Evolutionary conservation across 257 asterid genomes (phyloP).

Genomic region (Ligustrum vulgare): DNA sequence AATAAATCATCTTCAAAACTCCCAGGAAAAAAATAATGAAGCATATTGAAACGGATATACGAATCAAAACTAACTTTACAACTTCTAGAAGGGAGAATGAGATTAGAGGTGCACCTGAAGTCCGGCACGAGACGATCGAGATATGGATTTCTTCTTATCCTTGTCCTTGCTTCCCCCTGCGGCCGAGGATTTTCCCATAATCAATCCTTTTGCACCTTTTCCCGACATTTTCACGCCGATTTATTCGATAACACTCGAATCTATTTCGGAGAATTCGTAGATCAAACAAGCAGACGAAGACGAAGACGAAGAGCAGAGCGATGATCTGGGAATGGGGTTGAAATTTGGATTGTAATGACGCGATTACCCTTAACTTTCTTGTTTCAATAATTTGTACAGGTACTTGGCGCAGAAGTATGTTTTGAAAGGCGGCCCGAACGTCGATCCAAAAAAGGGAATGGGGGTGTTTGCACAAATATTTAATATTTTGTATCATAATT

Average conservation of each 20-base stretch:
- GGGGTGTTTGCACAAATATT: too few species aligned
- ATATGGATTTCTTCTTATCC: not conserved
- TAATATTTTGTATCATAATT: too few species aligned
- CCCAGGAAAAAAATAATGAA: not conserved
- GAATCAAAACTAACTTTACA: not conserved
- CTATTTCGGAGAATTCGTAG: not conserved
- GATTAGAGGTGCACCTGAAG: not conserved
- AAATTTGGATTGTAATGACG: too few species aligned
- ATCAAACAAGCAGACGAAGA: not conserved
- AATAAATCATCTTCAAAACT: not conserved
- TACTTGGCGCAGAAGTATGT: too few species aligned
- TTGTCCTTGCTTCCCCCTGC: not conserved
- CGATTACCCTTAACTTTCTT: too few species aligned
- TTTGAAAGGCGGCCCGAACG: too few species aligned
- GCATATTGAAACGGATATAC: not conserved
- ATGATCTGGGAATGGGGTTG: not conserved
- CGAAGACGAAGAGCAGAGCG: not conserved
- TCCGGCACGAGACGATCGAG: not conserved
- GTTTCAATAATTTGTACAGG: too few species aligned
- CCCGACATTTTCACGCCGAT: not conserved
- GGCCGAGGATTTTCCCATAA: not conserved
- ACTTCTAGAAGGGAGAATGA: not conserved
- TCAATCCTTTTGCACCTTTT: not conserved
- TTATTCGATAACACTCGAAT: not conserved
- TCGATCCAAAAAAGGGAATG: too few species aligned